Percentiles rank a stretch among this genome's conserved stretches.
These are phyloP conservation scores for Rhodotorula sphaerocarpa DNA, from an alignment of 768 basidiomycete genomes.

Conservation along the genomic window DNA sequence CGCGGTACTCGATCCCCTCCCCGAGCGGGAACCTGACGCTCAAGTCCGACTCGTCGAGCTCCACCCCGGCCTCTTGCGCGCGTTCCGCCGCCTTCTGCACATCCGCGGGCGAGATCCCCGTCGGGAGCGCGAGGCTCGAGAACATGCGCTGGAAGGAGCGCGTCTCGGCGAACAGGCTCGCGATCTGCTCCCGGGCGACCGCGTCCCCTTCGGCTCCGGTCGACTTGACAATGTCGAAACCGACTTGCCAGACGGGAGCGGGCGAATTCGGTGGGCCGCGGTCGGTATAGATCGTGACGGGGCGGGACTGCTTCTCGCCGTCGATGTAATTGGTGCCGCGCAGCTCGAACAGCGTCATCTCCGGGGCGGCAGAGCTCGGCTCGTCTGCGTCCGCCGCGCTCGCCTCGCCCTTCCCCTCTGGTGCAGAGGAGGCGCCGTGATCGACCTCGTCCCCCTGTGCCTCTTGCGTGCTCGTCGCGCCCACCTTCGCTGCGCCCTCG, in stretches of 20 bases:
- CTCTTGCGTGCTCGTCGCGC: background rate
- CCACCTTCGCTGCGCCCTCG: background rate
- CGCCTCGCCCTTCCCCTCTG: background rate
- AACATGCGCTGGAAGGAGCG: slow-evolving; percentile 22
- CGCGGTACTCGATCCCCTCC: slow-evolving; percentile 10
- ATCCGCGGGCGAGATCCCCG: slow-evolving; percentile 17
- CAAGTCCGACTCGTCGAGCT: slow-evolving; percentile 24
- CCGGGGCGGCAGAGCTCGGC: background rate
- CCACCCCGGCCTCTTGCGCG: slow-evolving; percentile 10
- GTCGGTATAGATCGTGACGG: slow-evolving; percentile 5
- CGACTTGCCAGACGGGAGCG: slow-evolving; percentile 22
- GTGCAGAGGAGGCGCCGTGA: too few relatives aligned
- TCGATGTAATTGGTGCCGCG: slow-evolving; percentile 26
- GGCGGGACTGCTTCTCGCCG: background rate
- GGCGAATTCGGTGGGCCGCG: background rate
- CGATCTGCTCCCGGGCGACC: background rate
- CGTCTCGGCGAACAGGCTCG: background rate
- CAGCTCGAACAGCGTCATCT: slow-evolving; percentile 29
- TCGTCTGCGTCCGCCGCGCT: too few relatives aligned
- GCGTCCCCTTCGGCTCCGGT: background rate
- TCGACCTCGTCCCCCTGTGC: too few relatives aligned
- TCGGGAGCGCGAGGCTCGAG: slow-evolving; percentile 24
- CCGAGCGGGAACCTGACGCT: slow-evolving; percentile 14
- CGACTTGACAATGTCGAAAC: slow-evolving; percentile 19
- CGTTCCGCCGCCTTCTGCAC: slow-evolving; percentile 5